Percentiles rank a stretch among this genome's conserved stretches.
These are phyloP conservation scores for Nymphaea colorata DNA, from an alignment of 164 flowering plant species.

Conservation along the genomic window DNA sequence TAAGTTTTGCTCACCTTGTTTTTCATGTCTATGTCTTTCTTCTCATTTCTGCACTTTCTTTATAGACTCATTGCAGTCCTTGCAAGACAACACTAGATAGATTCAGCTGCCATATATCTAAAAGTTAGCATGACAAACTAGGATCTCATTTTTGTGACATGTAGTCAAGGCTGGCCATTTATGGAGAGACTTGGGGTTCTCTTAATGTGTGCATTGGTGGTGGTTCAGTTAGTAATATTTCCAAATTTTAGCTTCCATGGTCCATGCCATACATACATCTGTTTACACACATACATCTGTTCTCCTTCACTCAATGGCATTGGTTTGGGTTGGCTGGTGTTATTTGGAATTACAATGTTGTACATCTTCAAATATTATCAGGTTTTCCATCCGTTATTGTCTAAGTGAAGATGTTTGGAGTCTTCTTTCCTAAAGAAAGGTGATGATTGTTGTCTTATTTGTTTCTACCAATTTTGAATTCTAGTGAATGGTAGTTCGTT, in stretches of 20 bases:
- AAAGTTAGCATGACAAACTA: slow-evolving; percentile 61
- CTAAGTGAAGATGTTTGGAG: slow-evolving; percentile 82
- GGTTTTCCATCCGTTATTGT: slow-evolving; percentile 58
- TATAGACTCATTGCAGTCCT: slow-evolving; percentile 21
- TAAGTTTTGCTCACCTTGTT: background rate
- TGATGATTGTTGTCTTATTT: slow-evolving; percentile 2
- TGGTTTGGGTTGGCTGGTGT: slow-evolving; percentile 89
- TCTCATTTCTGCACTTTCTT: background rate
- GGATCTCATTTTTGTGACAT: slow-evolving; percentile 52
- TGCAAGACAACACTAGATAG: slow-evolving; percentile 14
- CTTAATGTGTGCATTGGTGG: slow-evolving; percentile 70
- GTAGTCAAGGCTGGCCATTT: slow-evolving; percentile 76
- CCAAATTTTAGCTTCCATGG: no score
- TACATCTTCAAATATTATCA: slow-evolving; percentile 60
- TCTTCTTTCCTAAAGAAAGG: slow-evolving; percentile 73
- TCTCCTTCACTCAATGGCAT: slow-evolving; percentile 66
- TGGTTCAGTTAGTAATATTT: slow-evolving; percentile 61
- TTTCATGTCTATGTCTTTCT: background rate
- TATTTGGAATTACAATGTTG: slow-evolving; percentile 71
- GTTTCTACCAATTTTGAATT: no score
- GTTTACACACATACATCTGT: slow-evolving; percentile 50
- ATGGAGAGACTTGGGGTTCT: slow-evolving; percentile 67
- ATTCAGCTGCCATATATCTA: slow-evolving; percentile 52
- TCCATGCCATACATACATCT: slow-evolving; percentile 14
- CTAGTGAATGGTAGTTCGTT: background rate